Percentiles rank a stretch among this genome's conserved stretches.
These are phyloP conservation scores for Colletotrichum cereale DNA, from an alignment of 2,329 filamentous ascomycete genomes.

Conservation along the genomic window DNA sequence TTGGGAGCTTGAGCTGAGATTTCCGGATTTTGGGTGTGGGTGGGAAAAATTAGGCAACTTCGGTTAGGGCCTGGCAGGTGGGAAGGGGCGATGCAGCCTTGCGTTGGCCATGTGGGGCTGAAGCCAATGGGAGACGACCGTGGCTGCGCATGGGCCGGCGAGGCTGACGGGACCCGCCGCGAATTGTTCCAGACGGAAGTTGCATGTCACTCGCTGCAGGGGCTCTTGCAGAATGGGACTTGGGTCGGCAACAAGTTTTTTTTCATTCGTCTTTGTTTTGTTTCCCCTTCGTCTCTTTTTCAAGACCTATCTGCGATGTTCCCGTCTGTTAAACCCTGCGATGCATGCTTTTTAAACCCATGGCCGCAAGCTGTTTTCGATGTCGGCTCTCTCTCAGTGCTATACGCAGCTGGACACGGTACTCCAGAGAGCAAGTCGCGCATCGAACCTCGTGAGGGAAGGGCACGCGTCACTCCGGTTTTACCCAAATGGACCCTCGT, in stretches of 20 bases:
- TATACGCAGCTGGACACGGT: background rate
- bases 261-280: background rate
- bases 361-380: background rate
- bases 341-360: background rate
- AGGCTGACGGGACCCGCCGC: slow-evolving; percentile 21
- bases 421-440: background rate
- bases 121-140: slow-evolving; percentile 13
- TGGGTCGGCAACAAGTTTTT: background rate
- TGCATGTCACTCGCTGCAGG: slow-evolving; percentile 20
- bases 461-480: background rate
- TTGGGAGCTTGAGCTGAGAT: slow-evolving; percentile 45
- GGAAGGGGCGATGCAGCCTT: slow-evolving; percentile 21
- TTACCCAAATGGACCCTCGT: background rate
- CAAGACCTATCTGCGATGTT: background rate
- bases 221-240: slow-evolving; percentile 8
- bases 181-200: background rate
- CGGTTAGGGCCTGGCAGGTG: slow-evolving; percentile 14
- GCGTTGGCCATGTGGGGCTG: slow-evolving; percentile 22
- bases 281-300: background rate
- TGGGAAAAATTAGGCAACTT: slow-evolving; percentile 22
- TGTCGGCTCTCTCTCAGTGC: background rate
- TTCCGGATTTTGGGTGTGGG: slow-evolving; percentile 49
- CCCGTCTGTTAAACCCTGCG: background rate
- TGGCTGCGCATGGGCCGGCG: background rate
- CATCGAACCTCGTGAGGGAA: background rate